Base-by-base conservation (phyloP, 345 rosid species). In the Eucalyptus marginata region DNA sequence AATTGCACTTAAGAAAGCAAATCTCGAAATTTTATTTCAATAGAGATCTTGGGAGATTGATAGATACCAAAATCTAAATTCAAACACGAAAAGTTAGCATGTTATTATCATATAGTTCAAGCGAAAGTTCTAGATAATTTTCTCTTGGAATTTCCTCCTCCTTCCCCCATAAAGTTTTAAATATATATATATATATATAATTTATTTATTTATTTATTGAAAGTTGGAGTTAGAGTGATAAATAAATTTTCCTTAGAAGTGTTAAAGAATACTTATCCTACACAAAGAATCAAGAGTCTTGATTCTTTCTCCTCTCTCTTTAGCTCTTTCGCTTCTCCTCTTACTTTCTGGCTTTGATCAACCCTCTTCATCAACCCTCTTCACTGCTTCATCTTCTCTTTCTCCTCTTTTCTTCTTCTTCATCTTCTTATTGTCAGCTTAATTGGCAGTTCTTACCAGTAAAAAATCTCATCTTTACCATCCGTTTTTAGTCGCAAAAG, bases 401-500 rank as follows among this genome's bases (percentile, higher is more conserved):
- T 3, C 10, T 64, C 18, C 76, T 52, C 36, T 64, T 33, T n/a
- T 64, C 71, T 29, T 62, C 31, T 62, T 62, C 18, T n/a, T 31
- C 80, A 2, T 52, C 10, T 52, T 52, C 24, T 52, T 18, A 6
- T 33, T 76, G 11, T 40, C 29, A 76, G 9, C 83, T 76, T 13
- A 76, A 13, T 33, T 68, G 7, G 7, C 10, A 68, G 6, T 68
- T 36, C 36, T 68, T 33, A 68, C 3, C 2, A 68, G 25, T 3
- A 17, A 33, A 66, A 66, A 16, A 68, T 17, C 43, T 16, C 4
- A 3, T 8, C 80, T 68, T 16, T 68, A 15, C 1, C 80, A 68
- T 9, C 13, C 0, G 1, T 66, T n/a, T 31, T n/a, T 10, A 2
- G 1, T 76, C 5, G 0, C 83, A 40, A 36, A 76, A 76, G 27